Conservation (phyloP, 2,329 filamentous ascomycete species). For the Sclerotiophoma versabilis region DNA sequence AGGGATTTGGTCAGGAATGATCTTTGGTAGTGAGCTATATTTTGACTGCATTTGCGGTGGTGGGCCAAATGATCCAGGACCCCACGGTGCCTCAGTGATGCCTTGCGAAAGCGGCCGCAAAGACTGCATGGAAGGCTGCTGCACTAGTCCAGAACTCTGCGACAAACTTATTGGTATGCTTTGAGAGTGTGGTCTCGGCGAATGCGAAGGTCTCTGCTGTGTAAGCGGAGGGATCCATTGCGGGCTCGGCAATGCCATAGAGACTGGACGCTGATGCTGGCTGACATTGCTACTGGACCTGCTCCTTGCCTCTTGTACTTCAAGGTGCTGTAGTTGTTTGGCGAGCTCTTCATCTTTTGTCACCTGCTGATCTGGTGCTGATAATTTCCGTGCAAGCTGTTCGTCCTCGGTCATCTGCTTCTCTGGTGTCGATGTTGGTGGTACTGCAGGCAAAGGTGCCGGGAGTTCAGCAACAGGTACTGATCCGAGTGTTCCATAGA, state of each 20-base stretch:
- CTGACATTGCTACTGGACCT: constrained; percentile 31
- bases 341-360: constrained; percentile 42
- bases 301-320: constrained; percentile 32
- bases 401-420: constrained; percentile 43
- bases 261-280: constrained; percentile 20
- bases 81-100: constrained; percentile 19
- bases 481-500: constrained; percentile 24
- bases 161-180: constrained; percentile 2
- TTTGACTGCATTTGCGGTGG: constrained; percentile 1
- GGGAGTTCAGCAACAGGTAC: constrained; percentile 35
- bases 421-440: constrained; percentile 34
- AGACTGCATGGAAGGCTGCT: constrained; percentile 21
- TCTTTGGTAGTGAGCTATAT: constrained; percentile 27
- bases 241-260: constrained; percentile 17
- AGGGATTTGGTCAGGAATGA: neutral
- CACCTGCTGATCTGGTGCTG: constrained; percentile 37
- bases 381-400: constrained; percentile 38
- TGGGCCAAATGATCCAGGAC: constrained; percentile 24
- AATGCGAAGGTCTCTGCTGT: constrained; percentile 13
- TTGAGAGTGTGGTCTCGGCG: constrained; percentile 17
- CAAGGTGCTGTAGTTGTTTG: constrained; percentile 36
- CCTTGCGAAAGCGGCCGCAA: constrained; percentile 21
- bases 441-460: constrained; percentile 35
- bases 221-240: constrained; percentile 18
- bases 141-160: constrained; percentile 13